Conservation (phyloP, 495 filamentous ascomycete species). For the Extremus antarcticus region DNA sequence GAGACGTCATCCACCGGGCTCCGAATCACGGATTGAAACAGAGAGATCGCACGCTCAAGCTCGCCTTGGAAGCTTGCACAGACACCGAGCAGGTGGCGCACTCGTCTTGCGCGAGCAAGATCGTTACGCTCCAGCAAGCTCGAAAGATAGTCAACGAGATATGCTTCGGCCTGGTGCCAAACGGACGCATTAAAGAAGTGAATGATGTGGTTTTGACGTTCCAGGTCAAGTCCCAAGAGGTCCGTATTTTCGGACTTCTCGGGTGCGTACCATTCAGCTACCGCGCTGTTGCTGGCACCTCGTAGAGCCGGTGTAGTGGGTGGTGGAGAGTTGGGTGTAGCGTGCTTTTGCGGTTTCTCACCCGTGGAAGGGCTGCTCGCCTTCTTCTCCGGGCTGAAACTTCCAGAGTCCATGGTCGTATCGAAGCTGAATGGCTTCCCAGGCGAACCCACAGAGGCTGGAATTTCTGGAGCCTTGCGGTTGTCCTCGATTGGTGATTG, state of each 20-base stretch:
- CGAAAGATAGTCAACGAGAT: background rate
- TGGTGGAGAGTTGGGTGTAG: too few species aligned
- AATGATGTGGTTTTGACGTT: background rate
- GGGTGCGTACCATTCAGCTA: background rate
- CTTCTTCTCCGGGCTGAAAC: too few species aligned
- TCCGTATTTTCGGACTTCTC: background rate
- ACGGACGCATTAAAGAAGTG: background rate
- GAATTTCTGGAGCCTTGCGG: too few species aligned
- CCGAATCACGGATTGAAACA: background rate
- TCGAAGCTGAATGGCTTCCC: too few species aligned
- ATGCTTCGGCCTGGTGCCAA: background rate
- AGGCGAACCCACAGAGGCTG: too few species aligned
- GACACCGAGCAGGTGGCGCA: constrained; percentile 1
- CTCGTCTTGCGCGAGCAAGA: background rate
- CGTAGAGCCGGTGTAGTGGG: too few species aligned
- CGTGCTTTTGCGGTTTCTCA: too few species aligned
- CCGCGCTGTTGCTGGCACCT: too few species aligned
- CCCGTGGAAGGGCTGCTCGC: too few species aligned
- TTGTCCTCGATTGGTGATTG: too few species aligned
- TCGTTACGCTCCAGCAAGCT: background rate
- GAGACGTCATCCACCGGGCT: background rate
- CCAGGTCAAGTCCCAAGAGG: background rate
- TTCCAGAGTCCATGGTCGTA: too few species aligned
- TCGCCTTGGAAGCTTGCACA: constrained; percentile 1
- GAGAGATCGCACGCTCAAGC: background rate